phyloP scores from a whole-genome alignment of 2,329 filamentous ascomycete genomes.

The Xylaria sp. region DNA sequence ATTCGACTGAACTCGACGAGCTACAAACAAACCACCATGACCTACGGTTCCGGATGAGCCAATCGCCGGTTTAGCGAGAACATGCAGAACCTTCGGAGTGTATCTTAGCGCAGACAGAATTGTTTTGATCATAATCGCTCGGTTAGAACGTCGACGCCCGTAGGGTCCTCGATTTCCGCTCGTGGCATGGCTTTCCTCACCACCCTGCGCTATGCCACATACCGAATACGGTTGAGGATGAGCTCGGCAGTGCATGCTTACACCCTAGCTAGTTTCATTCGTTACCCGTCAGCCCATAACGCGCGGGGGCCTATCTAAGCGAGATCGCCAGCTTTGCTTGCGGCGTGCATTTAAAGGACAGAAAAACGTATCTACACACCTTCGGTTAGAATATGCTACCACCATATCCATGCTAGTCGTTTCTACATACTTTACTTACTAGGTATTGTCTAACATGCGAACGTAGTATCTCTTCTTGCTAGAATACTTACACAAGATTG shows the following conservation, averaged over 20 bases:
- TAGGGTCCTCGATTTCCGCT: background rate
- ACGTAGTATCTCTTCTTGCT: background rate
- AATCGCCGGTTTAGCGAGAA: background rate
- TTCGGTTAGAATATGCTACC: background rate
- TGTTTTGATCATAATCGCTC: constrained; percentile 10
- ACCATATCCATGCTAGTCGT: background rate
- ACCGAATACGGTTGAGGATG: constrained; percentile 18
- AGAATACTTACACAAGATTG: no score
- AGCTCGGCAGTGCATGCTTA: constrained; percentile 18
- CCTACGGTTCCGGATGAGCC: background rate
- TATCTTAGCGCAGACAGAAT: background rate
- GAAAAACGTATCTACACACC: background rate
- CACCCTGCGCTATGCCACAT: background rate
- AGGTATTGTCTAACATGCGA: background rate
- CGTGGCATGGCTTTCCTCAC: no score
- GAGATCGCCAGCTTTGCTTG: constrained; percentile 21
- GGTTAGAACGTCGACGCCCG: constrained; percentile 3
- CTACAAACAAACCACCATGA: no score
- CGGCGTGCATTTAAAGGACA: constrained; percentile 11
- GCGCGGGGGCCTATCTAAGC: constrained; percentile 10
- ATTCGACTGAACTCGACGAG: background rate
- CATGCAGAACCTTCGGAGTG: background rate
- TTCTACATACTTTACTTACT: background rate
- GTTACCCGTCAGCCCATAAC: background rate
- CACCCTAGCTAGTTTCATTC: constrained; percentile 1